Conservation (phyloP, 1,284 basidiomycete species). For the Cutaneotrichosporon sp. region DNA sequence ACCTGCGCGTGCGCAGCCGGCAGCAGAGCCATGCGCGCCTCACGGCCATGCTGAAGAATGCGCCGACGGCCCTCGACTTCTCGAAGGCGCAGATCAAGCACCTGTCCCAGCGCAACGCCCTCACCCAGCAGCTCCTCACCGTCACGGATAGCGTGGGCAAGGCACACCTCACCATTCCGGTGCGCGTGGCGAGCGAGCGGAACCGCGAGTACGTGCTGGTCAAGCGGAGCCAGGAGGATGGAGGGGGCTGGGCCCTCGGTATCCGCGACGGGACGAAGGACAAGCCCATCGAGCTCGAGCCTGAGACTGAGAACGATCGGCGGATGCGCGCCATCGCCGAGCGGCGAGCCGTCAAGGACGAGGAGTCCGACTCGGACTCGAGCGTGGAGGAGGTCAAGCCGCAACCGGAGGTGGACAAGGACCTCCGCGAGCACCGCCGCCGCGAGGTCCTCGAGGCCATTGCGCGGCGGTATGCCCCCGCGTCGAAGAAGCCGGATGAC, state of each 20-base stretch:
- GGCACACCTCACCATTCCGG: constrained; percentile 79
- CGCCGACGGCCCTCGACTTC: constrained; percentile 89
- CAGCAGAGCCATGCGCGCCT: constrained; percentile 90
- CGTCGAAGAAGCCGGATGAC: constrained; percentile 24
- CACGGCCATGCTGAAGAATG: constrained; percentile 81
- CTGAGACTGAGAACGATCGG: constrained; percentile 33
- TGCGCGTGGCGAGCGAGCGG: constrained; percentile 89
- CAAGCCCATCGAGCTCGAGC: constrained; percentile 78
- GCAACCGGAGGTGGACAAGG: constrained; percentile 58
- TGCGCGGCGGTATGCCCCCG: constrained; percentile 60
- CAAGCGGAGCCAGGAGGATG: constrained; percentile 75
- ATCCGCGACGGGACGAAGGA: constrained; percentile 73
- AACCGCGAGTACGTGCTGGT: constrained; percentile 92
- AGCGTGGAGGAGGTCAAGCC: constrained; percentile 19
- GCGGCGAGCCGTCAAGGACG: constrained; percentile 5
- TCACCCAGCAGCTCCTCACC: constrained; percentile 92
- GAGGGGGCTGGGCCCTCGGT: constrained; percentile 92
- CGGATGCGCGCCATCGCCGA: constrained; percentile 15
- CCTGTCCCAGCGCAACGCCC: constrained; percentile 80
- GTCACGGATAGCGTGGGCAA: constrained; percentile 93
- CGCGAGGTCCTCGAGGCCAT: constrained; percentile 68
- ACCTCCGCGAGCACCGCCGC: constrained; percentile 67
- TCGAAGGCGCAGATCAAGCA: constrained; percentile 92
- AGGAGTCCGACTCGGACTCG: constrained; percentile 39
- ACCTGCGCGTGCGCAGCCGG: constrained; percentile 87